Percentiles rank a stretch among this genome's conserved stretches.
These are phyloP conservation scores for Xylaria sp. DNA, from an alignment of 2,329 filamentous ascomycete genomes.

Conservation along the genomic window DNA sequence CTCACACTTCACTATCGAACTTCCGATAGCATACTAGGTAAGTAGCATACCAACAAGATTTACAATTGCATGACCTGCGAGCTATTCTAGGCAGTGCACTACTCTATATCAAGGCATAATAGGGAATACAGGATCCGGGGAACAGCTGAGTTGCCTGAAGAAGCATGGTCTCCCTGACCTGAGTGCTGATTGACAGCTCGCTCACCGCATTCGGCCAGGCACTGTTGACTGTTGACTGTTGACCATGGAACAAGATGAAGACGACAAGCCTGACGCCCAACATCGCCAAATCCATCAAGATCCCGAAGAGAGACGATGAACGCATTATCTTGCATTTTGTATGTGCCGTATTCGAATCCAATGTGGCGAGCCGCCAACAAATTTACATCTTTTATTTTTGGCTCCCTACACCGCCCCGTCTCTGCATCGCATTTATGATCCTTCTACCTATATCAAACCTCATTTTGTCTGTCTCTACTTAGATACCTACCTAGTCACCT, in stretches of 20 bases:
- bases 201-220: not conserved
- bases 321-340: slow-evolving; percentile 86
- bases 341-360: slow-evolving; percentile 46
- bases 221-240: no score
- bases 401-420: not conserved
- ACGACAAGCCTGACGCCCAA: slow-evolving; percentile 40
- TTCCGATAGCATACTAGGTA: not conserved
- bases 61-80: not conserved
- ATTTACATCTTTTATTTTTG: slow-evolving; percentile 7
- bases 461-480: not conserved
- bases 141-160: slow-evolving; percentile 16
- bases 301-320: slow-evolving; percentile 63
- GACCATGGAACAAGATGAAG: slow-evolving; percentile 48
- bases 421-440: slow-evolving; percentile 3
- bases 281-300: slow-evolving; percentile 37
- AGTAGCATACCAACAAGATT: slow-evolving; percentile 3
- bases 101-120: not conserved
- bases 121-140: slow-evolving; percentile 1
- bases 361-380: not conserved
- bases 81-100: not conserved
- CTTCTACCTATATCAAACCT: not conserved
- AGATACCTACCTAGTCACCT: not conserved
- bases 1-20: not conserved
- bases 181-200: not conserved
- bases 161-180: slow-evolving; percentile 1